Evolutionary conservation across 1,284 basidiomycete species (phyloP).

Genomic region (Xerocomus amazonicus): DNA sequence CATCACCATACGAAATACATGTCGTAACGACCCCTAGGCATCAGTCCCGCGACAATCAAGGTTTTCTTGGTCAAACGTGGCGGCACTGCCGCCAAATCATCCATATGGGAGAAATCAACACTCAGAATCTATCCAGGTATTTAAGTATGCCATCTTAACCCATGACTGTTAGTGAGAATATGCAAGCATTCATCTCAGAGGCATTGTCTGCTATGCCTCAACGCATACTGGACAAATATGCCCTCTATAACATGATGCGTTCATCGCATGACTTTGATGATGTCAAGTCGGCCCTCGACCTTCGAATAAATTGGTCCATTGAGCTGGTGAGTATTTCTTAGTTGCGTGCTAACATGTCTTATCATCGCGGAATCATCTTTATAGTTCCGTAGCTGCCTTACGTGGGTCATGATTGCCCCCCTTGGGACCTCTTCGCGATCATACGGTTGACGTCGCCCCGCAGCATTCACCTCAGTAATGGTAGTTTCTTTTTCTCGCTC

Average conservation of each 20-base stretch:
- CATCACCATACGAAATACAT: no score
- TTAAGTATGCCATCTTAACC: no score
- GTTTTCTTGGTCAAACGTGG: no score
- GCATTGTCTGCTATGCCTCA: background rate
- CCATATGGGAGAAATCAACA: no score
- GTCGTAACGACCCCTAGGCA: no score
- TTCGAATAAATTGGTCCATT: constrained; percentile 23
- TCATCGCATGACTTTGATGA: constrained; percentile 24
- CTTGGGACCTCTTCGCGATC: background rate
- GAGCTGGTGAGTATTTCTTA: constrained; percentile 16
- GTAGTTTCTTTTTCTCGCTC: constrained; percentile 10
- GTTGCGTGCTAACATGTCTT: background rate
- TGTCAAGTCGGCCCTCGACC: constrained; percentile 15
- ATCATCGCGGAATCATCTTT: background rate
- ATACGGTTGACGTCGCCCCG: constrained; percentile 1
- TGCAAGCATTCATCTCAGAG: background rate
- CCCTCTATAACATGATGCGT: constrained; percentile 18
- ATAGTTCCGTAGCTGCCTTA: constrained; percentile 26
- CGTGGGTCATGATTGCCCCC: constrained; percentile 11
- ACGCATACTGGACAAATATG: constrained; percentile 7
- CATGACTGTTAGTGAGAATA: background rate
- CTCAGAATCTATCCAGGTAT: no score
- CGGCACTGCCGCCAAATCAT: no score
- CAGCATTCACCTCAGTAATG: constrained; percentile 25
- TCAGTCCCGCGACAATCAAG: no score